Base-by-base conservation (phyloP, 495 filamentous ascomycete genomes). In the Endocarpon pusillum region DNA sequence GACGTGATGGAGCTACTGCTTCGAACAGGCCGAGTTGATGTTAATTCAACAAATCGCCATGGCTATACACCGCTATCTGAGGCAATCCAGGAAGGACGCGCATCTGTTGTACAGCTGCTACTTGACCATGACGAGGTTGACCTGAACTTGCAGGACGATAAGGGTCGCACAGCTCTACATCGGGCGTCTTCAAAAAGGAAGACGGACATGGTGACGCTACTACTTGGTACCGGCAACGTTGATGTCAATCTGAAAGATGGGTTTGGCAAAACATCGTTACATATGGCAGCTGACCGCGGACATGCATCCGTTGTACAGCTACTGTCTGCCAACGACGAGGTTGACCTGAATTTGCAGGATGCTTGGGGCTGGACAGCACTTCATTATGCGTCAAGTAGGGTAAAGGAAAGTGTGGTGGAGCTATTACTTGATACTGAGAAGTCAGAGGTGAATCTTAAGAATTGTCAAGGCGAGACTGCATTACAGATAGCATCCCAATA, bases 151-250 rank as follows among this genome's bases (percentile, higher is more conserved):
- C 48, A 50, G 23, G 56, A 52, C 32, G 56, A 64, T 30, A 49
- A 42, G 12, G 52, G 49, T 1, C 63, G 59, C 58, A 61, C 58
- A 3, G 56, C 59, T 0, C 36, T 67, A 10, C 61, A 65, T 26
- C 61, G 56, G 59, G 62, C 58, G 26, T 46, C 53, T 0, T 53
- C 45, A 32, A 62, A 61, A 32, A 57, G 59, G 0, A 61, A 65
- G 34, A 44, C 51, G 14, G 50, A 62, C 19, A 43, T 58, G 10
- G 55, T 61, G 2, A 41, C 55, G 9, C 29, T 57, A 2, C 48
- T 62, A 5, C 21, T 47, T 9, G 32, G 36, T 8, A 17, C 14
- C 7, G 14, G 46, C 18, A 47, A 51, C 26, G 62, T 58, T n/a
- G 40, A 45, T 28, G 32, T 59, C 1, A 45, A 58, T 28, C 41